Evolutionary conservation across 2,329 filamentous ascomycete species (phyloP), one percentile per base, ranked within the genome.

Genomic region (Orbilia brochopaga): DNA sequence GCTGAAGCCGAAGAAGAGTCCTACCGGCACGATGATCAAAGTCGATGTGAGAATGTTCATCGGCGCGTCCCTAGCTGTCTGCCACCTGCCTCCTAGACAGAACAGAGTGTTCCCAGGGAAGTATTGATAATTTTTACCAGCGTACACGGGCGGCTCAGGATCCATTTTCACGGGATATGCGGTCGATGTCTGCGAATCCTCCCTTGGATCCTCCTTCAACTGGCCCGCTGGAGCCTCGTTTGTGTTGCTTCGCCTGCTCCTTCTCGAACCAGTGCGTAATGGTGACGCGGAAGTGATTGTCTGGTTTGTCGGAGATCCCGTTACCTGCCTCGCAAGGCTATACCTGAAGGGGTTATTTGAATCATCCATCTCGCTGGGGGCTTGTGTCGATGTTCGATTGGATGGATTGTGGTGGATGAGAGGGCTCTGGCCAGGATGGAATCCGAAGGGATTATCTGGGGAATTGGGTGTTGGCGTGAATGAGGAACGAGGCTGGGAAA

Each of bases 61-160:
- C 1, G 94, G 94, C 74, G 88, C 86, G 76, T 95, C 90, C 75
- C 87, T 86, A 37, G 94, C 89, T 79, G 97, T 97, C 78, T 97
- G 91, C 70, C 94, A 83, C 69, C 94, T 86, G 6, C 94, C 94
- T 35, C 90, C 89, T 69, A 90, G 83, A 79, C 88, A 96, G 78
- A 99, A 99, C 23, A 92, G 83, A 0, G 91, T 96, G 78, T 97
- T 99, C 51, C 94, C 94, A 50, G 90, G 86, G 77, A 97, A 97
- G 79, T 96, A 96, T 78, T 97, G 87, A 80, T 93, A 90, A 76
- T 97, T 96, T 75, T 85, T 88, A 57, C 90, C 87, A 62, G 40
- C 40, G 27, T 73, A 74, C 11, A 57, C 53, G 11, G 64, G 55
- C 10, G 42, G 23, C 21, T 66, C 58, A 2, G 52, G 32, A 17